Evolutionary conservation across 176 grass and related monocot genomes (phyloP).

Genomic region (Aegilops umbellulata): DNA sequence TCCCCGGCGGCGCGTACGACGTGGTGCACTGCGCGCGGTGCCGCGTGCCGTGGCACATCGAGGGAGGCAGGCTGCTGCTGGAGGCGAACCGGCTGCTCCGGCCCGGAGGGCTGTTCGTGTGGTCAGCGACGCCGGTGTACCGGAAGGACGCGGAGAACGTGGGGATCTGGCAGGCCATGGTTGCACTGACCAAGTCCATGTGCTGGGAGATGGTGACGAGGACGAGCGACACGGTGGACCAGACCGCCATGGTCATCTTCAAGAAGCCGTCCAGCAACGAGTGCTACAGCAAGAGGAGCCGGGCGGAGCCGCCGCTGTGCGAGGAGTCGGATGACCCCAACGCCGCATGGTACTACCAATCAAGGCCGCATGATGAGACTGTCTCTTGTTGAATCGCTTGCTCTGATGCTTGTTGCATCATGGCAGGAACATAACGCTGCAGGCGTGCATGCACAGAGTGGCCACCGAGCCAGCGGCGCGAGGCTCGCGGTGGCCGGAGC

Average conservation of each 20-base stretch:
- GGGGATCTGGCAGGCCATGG: conserved; percentile 77
- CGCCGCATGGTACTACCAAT: conserved; percentile 69
- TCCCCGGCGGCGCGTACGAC: conserved; percentile 64
- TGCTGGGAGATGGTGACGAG: conserved; percentile 88
- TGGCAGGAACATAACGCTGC: conserved; percentile 66
- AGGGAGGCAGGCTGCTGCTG: conserved; percentile 75
- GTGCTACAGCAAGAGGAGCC: conserved; percentile 59
- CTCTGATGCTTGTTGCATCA: background rate
- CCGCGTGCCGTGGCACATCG: conserved; percentile 83
- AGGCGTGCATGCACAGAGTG: conserved; percentile 72
- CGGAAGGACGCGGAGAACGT: conserved; percentile 65
- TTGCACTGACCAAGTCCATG: conserved; percentile 68
- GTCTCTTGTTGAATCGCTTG: background rate
- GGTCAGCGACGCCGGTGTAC: conserved; percentile 91
- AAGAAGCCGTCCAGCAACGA: conserved; percentile 72
- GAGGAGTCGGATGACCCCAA: conserved; percentile 57
- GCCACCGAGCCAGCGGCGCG: conserved; percentile 32
- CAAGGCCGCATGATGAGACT: background rate
- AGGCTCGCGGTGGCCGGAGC: conserved; percentile 62
- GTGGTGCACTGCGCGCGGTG: conserved; percentile 81
- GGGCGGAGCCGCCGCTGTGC: conserved; percentile 54
- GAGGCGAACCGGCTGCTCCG: conserved; percentile 81
- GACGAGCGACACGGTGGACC: conserved; percentile 73
- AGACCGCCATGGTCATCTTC: conserved; percentile 68
- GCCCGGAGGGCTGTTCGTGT: conserved; percentile 77